phyloP scores from a whole-genome alignment of 306 rosid genomes.

The Vigna hirtella region DNA sequence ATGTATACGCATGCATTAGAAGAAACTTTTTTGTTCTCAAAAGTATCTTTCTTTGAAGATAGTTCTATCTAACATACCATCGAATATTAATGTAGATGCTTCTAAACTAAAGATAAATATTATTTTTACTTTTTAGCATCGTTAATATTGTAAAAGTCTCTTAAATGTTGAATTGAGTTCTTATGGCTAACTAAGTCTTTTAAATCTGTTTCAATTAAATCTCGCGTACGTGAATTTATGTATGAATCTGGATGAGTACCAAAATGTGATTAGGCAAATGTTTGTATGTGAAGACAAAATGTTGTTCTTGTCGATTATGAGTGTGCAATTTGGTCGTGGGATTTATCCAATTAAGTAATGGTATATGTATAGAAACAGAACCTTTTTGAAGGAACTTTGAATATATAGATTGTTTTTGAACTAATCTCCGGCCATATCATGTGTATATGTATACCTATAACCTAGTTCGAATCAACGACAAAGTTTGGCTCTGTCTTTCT shows the following conservation, averaged over 20 bases:
- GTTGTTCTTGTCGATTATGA: background rate
- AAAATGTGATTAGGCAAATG: conserved; percentile 11
- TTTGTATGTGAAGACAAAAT: background rate
- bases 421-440: background rate
- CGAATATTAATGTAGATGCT: too few species aligned
- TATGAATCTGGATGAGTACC: background rate
- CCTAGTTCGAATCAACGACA: conserved; percentile 12
- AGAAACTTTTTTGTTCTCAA: too few species aligned
- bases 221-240: too few species aligned
- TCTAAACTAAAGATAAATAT: too few species aligned
- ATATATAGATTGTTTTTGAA: conserved; percentile 37
- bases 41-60: too few species aligned
- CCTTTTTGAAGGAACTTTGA: conserved; percentile 28
- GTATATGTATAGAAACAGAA: background rate
- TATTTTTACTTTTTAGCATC: too few species aligned
- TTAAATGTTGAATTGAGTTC: too few species aligned
- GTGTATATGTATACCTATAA: conserved; percentile 4
- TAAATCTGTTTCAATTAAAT: too few species aligned
- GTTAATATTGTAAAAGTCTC: too few species aligned
- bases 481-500: conserved; percentile 7
- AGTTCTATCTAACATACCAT: too few species aligned
- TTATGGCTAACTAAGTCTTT: too few species aligned
- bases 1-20: too few species aligned
- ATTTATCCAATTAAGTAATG: conserved; percentile 36
- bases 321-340: conserved; percentile 55